A percentile compares a stretch with the other conserved stretches of the same genome.
Conservation (phyloP, 305 asterid species). For the Fraxinus floribunda region DNA sequence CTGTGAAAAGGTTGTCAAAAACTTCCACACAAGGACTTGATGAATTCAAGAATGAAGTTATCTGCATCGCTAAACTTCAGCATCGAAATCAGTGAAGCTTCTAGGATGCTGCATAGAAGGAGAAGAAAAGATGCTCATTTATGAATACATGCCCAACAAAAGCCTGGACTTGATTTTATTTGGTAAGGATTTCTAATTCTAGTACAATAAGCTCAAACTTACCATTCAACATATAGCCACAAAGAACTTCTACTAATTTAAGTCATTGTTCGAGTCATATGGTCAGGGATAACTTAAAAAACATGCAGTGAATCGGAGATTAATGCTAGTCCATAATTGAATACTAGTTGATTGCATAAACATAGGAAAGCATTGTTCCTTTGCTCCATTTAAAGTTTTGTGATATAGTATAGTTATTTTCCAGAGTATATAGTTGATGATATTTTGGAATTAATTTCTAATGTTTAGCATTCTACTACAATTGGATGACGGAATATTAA, state of each 20-base stretch:
- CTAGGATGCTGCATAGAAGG: constrained; percentile 38
- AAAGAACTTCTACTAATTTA: background rate
- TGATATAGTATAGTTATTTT: too few relatives aligned
- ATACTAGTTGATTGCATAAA: background rate
- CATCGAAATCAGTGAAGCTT: constrained; percentile 41
- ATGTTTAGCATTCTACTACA: background rate
- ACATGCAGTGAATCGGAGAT: background rate
- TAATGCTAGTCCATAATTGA: background rate
- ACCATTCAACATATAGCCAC: too few relatives aligned
- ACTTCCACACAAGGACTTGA: constrained; percentile 32
- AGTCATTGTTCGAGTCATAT: background rate
- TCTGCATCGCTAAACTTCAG: constrained; percentile 37
- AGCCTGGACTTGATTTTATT: constrained; percentile 35
- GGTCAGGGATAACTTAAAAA: background rate
- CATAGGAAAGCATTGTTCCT: background rate
- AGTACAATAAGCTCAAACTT: background rate
- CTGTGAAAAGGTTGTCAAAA: constrained; percentile 33
- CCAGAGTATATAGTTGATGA: background rate
- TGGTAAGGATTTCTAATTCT: constrained; percentile 20
- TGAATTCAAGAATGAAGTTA: constrained; percentile 39
- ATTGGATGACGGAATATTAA: background rate
- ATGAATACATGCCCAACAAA: constrained; percentile 39
- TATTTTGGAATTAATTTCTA: too few relatives aligned
- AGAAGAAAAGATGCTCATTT: constrained; percentile 31
- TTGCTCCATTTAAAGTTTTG: background rate